Base-by-base conservation (phyloP, 495 filamentous ascomycete species). In the Ramalina intermedia region DNA sequence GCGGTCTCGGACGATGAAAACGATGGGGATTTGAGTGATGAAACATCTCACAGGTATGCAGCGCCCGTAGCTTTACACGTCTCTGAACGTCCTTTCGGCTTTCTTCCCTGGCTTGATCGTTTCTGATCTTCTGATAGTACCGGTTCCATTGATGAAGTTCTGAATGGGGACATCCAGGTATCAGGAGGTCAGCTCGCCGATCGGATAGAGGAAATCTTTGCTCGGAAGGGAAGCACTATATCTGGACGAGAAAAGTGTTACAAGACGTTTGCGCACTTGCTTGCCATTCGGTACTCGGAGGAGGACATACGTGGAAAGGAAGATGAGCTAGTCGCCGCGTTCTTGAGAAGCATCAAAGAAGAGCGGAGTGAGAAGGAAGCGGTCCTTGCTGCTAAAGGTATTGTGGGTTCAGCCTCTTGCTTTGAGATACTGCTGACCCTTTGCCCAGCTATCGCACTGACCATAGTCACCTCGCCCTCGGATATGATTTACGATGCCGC, bases 151-250 rank as follows among this genome's bases (percentile, higher is more conserved):
- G 79, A 84, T 61, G 81, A 83, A 53, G 52, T 76, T 12, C 64
- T 72, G 27, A 69, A 74, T 42, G 71, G 75, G 18, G 78, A 77
- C 6, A 62, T 20, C 3, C 66, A 69, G 7, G 67, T 74, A 13
- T 65, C 76, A 47, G 66, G 66, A 27, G 70, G 81, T 17, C 79
- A 80, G 49, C 69, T 95, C 1, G 68, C 65, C 13, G 78, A 83
- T 55, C 75, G 79, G n/a, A 79, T 95, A 43, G 71, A 83, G 46
- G 85, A 90, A 58, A 80, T 96, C 18, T 67, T 86, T 20, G 85
- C 95, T 55, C 80, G 87, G 54, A 98, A 95, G 70, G 78, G 83
- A 47, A 85, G 79, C 61, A 87, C 80, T 49, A 74, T 75, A n/a
- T 77, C 85, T 54, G 82, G 84, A 13, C 78, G 90, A 27, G 90